A percentile compares a stretch with the other conserved stretches of the same genome.
Evolutionary conservation across 2,329 filamentous ascomycete species (phyloP).

Genomic region (Dothideomycetes sp.): DNA sequence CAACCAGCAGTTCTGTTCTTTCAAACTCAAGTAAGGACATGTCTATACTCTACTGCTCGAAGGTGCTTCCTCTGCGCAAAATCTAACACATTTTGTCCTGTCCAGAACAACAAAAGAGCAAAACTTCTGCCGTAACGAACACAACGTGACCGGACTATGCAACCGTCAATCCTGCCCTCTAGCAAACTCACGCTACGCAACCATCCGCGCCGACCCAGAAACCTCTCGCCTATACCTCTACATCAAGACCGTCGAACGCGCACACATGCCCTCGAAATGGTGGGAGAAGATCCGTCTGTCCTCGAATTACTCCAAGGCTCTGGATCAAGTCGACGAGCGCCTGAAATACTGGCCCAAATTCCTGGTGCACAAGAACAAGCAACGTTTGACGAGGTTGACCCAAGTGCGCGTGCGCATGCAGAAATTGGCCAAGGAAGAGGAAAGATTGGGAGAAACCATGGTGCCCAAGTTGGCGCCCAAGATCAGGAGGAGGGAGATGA

Average conservation of each 20-base stretch:
- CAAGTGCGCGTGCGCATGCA: conserved; percentile 76
- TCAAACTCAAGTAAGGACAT: conserved; percentile 63
- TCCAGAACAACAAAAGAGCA: conserved; percentile 60
- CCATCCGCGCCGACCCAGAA: conserved; percentile 70
- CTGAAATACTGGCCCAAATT: conserved; percentile 95
- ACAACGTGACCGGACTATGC: conserved; percentile 52
- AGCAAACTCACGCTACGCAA: conserved; percentile 87
- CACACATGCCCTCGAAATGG: conserved; percentile 79
- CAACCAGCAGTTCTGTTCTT: conserved; percentile 89
- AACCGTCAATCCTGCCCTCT: conserved; percentile 83
- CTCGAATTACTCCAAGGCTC: conserved; percentile 80
- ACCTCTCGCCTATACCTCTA: conserved; percentile 85
- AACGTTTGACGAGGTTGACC: conserved; percentile 81
- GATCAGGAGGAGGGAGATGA: conserved; percentile 49
- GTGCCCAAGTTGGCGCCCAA: conserved; percentile 89
- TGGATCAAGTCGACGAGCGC: conserved; percentile 76
- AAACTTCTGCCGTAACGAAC: conserved; percentile 86
- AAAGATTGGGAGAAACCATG: conserved; percentile 75
- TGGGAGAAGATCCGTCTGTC: conserved; percentile 92
- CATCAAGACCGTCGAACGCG: conserved; percentile 89
- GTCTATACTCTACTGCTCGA: not conserved
- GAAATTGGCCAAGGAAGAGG: conserved; percentile 78
- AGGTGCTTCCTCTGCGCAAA: not conserved
- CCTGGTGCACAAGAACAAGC: conserved; percentile 89
- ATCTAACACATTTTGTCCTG: not conserved